phyloP scores from a whole-genome alignment of 2,329 filamentous ascomycete species.

The Ustilaginoidea virens region DNA sequence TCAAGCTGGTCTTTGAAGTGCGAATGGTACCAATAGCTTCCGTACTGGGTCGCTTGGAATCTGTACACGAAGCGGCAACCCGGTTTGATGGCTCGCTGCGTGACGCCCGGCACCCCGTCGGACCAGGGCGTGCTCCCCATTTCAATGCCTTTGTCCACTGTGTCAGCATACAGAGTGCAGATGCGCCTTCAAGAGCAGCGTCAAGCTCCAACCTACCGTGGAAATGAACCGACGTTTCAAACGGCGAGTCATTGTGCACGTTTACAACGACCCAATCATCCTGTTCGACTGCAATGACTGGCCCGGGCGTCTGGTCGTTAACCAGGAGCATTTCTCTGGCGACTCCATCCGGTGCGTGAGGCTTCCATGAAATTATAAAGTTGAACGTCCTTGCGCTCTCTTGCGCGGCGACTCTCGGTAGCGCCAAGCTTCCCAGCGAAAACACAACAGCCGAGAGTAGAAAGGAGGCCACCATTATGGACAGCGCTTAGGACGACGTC shows the following conservation, averaged over 20 bases:
- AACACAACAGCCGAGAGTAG: too few species aligned
- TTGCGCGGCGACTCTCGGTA: too few species aligned
- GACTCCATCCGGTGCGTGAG: slow-evolving; percentile 27
- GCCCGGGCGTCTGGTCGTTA: slow-evolving; percentile 48
- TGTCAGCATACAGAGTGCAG: neutral
- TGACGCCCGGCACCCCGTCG: slow-evolving; percentile 42
- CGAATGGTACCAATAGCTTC: slow-evolving; percentile 46
- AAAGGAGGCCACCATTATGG: too few species aligned
- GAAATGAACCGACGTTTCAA: slow-evolving; percentile 32
- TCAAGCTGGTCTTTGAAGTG: slow-evolving; percentile 40
- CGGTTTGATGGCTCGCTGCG: slow-evolving; percentile 34
- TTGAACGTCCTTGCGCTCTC: slow-evolving; percentile 9
- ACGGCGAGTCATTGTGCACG: slow-evolving; percentile 30
- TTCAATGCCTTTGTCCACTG: slow-evolving; percentile 23
- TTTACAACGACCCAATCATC: slow-evolving; percentile 20
- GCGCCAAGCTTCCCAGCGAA: too few species aligned
- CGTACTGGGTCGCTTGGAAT: slow-evolving; percentile 40
- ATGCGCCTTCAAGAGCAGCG: neutral
- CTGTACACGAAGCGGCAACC: slow-evolving; percentile 25
- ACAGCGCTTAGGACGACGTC: too few species aligned
- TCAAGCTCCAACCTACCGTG: slow-evolving; percentile 21
- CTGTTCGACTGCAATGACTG: slow-evolving; percentile 27
- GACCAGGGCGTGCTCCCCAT: slow-evolving; percentile 40
- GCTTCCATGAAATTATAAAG: slow-evolving; percentile 20
- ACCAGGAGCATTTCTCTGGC: slow-evolving; percentile 30